Evolutionary conservation across 345 rosid species (phyloP).

Genomic region (Eucalyptus cladocalyx): DNA sequence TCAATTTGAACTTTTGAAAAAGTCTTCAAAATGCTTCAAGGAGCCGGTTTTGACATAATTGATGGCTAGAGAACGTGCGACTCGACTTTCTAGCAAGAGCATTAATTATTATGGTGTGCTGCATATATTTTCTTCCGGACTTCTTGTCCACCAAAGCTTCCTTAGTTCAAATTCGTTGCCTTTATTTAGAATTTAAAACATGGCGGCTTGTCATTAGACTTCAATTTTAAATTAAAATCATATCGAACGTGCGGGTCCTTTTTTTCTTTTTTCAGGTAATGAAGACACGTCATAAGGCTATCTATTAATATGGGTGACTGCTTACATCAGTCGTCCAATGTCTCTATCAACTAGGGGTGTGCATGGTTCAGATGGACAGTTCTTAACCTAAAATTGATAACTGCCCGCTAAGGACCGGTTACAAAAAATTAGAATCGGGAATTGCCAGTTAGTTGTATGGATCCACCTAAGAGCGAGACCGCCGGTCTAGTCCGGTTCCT

Average conservation of each 20-base stretch:
- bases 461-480: too few species aligned
- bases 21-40: background rate
- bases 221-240: background rate
- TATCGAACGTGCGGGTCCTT: background rate
- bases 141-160: background rate
- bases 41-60: background rate
- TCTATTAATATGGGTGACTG: background rate
- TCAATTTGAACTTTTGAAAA: background rate
- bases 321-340: background rate
- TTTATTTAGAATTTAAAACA: background rate
- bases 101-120: background rate
- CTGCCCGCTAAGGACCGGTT: fast-evolving
- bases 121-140: background rate
- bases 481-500: fast-evolving
- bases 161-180: background rate
- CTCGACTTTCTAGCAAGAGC: background rate
- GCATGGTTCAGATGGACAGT: fast-evolving
- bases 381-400: fast-evolving
- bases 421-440: fast-evolving
- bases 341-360: background rate
- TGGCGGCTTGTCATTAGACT: background rate
- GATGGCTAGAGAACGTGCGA: background rate
- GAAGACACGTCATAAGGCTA: background rate
- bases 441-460: fast-evolving
- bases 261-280: background rate